These are phyloP conservation scores for Pharnaceum exiguum DNA, from an alignment of 148 eudicot species.

Conservation along the genomic window DNA sequence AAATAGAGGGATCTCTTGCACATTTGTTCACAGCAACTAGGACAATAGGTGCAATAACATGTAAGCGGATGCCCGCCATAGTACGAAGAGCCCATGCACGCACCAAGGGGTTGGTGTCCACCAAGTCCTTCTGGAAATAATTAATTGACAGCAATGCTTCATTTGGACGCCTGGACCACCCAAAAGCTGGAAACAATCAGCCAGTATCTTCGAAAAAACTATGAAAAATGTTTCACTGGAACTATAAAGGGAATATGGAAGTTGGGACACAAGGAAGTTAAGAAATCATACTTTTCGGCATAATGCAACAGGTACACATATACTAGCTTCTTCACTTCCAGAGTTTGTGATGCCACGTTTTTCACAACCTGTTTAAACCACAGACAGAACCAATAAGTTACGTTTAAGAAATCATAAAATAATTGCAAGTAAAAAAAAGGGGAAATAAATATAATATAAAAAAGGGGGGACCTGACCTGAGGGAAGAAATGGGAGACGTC, in stretches of 20 bases:
- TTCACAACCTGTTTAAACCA: conserved; percentile 71
- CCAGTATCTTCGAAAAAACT: background rate
- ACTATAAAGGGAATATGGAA: background rate
- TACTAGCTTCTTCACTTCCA: conserved; percentile 98
- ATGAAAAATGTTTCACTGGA: background rate
- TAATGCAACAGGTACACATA: conserved; percentile 91
- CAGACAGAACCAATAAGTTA: conserved; percentile 16
- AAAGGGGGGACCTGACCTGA: conserved; percentile 36
- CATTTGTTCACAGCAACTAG: conserved; percentile 83
- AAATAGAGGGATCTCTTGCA: conserved; percentile 97
- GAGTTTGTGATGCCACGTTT: conserved; percentile 88
- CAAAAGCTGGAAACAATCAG: background rate
- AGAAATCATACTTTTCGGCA: conserved; percentile 81
- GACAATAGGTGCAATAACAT: conserved; percentile 81
- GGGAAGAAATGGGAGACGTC: conserved; percentile 96
- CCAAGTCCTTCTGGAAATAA: conserved; percentile 95
- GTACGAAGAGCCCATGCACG: conserved; percentile 99
- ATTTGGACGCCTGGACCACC: conserved; percentile 79
- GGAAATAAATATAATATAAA: background rate
- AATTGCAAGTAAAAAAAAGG: background rate
- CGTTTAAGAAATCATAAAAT: conserved; percentile 1
- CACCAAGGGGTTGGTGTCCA: conserved; percentile 92
- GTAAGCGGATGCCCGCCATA: conserved; percentile 97
- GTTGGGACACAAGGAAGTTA: conserved; percentile 1
- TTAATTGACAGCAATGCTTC: conserved; percentile 96